Evolutionary conservation across 2,329 filamentous ascomycete genomes (phyloP).

Genomic region (Talaromyces sp.): DNA sequence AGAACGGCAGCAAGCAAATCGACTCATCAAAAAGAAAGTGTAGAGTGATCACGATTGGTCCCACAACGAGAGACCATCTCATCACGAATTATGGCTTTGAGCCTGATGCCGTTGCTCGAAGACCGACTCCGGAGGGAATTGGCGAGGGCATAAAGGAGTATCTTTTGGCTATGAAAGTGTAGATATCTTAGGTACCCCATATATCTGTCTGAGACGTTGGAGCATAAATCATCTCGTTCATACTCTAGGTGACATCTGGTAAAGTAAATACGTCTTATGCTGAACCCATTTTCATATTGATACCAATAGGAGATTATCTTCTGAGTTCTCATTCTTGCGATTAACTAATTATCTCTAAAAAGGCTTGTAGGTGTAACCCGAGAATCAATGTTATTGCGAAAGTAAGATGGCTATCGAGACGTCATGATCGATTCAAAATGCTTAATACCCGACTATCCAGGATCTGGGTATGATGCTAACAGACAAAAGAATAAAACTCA

Average conservation of each 20-base stretch:
- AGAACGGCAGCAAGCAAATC: conserved; percentile 11
- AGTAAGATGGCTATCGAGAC: too few relatives aligned
- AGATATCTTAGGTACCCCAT: background rate
- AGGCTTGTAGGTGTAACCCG: too few relatives aligned
- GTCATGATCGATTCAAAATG: background rate
- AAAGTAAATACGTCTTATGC: background rate
- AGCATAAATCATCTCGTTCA: background rate
- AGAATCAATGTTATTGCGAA: too few relatives aligned
- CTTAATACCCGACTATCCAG: background rate
- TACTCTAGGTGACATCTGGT: background rate
- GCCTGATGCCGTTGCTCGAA: conserved; percentile 64
- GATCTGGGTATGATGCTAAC: background rate
- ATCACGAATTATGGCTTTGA: conserved; percentile 40
- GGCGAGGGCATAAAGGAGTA: conserved; percentile 61
- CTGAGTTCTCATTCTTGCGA: background rate
- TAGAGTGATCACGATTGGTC: conserved; percentile 82
- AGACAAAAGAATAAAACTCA: background rate
- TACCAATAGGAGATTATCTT: background rate
- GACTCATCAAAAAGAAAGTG: conserved; percentile 26
- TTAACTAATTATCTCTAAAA: background rate
- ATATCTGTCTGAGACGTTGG: background rate
- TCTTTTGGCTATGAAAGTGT: conserved; percentile 25
- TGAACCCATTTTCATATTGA: background rate
- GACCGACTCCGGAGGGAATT: conserved; percentile 77
- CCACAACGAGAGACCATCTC: conserved; percentile 80